Percentiles rank a stretch among this genome's conserved stretches.
These are phyloP conservation scores for Pseudocohnilembus persalinus DNA, from an alignment of 169 alveolate species.

Conservation along the genomic window DNA sequence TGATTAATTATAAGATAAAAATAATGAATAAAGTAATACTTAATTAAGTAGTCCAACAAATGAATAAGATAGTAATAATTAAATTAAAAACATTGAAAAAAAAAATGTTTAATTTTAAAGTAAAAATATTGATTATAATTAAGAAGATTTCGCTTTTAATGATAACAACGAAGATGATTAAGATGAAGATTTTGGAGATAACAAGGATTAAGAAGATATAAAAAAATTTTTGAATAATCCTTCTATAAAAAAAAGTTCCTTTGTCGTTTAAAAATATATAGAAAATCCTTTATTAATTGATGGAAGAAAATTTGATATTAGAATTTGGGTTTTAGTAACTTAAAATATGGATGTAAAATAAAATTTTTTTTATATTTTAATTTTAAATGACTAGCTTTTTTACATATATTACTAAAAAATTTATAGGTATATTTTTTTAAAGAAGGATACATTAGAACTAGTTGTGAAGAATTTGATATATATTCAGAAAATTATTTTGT, in stretches of 20 bases:
- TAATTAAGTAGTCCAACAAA: too few species aligned
- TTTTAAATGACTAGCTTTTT: too few species aligned
- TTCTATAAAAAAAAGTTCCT: constrained; percentile 4
- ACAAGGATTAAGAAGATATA: neutral
- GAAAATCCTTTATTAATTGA: constrained; percentile 68
- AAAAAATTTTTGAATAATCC: neutral
- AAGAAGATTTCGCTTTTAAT: neutral
- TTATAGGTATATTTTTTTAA: constrained; percentile 53
- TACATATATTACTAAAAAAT: too few species aligned
- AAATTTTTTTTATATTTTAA: too few species aligned
- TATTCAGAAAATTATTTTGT: constrained; percentile 40
- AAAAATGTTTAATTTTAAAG: too few species aligned
- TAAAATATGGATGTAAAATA: constrained; percentile 30
- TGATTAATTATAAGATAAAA: too few species aligned
- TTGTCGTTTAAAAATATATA: constrained; percentile 61
- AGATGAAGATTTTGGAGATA: neutral
- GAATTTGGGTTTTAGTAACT: constrained; percentile 68
- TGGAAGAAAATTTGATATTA: constrained; percentile 74
- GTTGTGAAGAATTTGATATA: constrained; percentile 51
- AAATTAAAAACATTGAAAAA: neutral
- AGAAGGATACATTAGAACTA: constrained; percentile 70
- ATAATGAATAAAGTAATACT: too few species aligned
- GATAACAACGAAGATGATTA: neutral
- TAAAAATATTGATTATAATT: neutral
- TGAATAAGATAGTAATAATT: neutral